These are phyloP conservation scores for Phytomonas francai DNA, from an alignment of 208 protist genomes.

Conservation along the genomic window DNA sequence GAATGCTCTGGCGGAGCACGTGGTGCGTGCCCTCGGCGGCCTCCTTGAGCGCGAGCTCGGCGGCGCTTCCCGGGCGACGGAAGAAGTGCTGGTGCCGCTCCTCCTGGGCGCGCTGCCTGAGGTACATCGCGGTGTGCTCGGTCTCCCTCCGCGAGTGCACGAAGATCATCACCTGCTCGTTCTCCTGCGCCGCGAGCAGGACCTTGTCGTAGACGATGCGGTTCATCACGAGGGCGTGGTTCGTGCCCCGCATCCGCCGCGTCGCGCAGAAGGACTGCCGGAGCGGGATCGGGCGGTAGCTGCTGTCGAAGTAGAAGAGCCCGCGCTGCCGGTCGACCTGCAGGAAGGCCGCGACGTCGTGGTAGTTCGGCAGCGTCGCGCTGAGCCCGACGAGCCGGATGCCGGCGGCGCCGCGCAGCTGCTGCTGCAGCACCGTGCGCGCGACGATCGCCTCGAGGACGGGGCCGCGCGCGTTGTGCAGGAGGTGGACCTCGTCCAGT, in stretches of 20 bases:
- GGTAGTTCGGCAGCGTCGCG: constrained; percentile 99
- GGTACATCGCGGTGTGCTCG: constrained; percentile 89
- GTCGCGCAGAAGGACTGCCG: constrained; percentile 98
- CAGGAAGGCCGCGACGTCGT: constrained; percentile 98
- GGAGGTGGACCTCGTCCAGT: constrained; percentile 98
- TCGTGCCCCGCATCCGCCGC: constrained; percentile 91
- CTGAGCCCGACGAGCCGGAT: constrained; percentile 98
- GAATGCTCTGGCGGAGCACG: constrained; percentile 38
- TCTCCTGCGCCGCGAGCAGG: constrained; percentile 76
- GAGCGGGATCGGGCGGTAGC: constrained; percentile 96
- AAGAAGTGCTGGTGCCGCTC: constrained; percentile 88
- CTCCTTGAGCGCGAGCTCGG: constrained; percentile 78
- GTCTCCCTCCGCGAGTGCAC: constrained; percentile 99
- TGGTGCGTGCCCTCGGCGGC: constrained; percentile 21
- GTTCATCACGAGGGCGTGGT: constrained; percentile 95
- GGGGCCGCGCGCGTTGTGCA: constrained; percentile 98
- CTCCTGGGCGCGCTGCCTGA: constrained; percentile 87
- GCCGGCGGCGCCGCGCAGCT: constrained; percentile 35
- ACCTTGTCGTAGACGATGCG: constrained; percentile 97
- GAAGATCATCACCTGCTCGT: constrained; percentile 98
- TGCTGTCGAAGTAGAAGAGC: constrained; percentile 93
- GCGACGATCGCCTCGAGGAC: constrained; percentile 99
- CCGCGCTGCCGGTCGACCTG: constrained; percentile 92
- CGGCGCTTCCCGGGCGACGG: constrained; percentile 74
- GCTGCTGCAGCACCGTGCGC: constrained; percentile 88